phyloP scores from a whole-genome alignment of 192 early-diverging fungal species.

The Backusella sp. region DNA sequence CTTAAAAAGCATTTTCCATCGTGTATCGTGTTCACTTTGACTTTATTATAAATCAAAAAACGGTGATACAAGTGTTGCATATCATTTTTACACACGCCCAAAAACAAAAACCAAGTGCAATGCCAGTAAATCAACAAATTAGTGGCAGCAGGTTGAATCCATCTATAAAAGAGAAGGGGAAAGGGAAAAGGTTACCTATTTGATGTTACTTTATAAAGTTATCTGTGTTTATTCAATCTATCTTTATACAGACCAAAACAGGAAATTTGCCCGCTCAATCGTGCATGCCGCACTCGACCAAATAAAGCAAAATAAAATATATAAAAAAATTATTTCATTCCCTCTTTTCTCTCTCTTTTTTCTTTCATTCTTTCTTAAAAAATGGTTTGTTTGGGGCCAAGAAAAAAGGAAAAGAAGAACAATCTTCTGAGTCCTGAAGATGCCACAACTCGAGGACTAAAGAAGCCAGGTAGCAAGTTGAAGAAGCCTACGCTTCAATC shows the following conservation, averaged over 20 bases:
- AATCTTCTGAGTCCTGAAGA: constrained; percentile 19
- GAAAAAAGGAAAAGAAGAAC: constrained; percentile 30
- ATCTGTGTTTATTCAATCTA: not conserved
- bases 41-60: not conserved
- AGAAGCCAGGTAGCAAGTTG: constrained; percentile 12
- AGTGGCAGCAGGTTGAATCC: not conserved
- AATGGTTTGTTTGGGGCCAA: constrained; percentile 31
- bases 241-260: not conserved
- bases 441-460: constrained; percentile 7
- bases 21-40: not conserved
- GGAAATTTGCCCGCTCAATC: not conserved
- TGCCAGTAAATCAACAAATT: not conserved
- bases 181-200: not conserved
- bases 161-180: not conserved
- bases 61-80: not conserved
- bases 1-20: not conserved
- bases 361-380: constrained; percentile 5
- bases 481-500: constrained; percentile 2
- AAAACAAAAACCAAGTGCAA: not conserved
- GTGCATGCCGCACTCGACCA: not conserved
- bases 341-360: constrained; percentile 5
- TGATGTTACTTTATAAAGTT: not conserved
- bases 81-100: not conserved
- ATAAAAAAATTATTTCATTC: not conserved
- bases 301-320: not conserved